Conservation (phyloP, 345 rosid genomes). For the Eucalyptus melliodora region DNA sequence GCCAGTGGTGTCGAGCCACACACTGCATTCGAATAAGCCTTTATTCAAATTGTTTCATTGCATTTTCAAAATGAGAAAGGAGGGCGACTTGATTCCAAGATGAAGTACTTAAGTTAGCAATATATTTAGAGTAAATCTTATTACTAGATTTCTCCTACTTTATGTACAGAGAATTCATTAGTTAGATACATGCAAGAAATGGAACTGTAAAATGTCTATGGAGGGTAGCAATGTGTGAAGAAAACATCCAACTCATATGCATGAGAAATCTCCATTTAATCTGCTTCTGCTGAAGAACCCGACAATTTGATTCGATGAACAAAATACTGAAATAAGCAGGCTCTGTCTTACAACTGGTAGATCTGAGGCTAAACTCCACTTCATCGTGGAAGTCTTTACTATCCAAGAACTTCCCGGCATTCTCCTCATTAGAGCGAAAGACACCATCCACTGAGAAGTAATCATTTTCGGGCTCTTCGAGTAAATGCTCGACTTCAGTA, state of each 20-base stretch:
- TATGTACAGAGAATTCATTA: neutral
- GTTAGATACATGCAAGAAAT: neutral
- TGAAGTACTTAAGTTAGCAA: neutral
- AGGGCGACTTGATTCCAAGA: neutral
- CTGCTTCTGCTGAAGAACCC: neutral
- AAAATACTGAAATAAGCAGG: neutral
- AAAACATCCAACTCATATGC: neutral
- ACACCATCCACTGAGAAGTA: slow-evolving; percentile 35
- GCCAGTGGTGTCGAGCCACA: neutral
- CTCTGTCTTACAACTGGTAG: neutral
- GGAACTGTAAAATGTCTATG: neutral
- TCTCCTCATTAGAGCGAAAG: slow-evolving; percentile 35
- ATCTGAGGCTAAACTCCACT: neutral
- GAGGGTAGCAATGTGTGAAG: neutral
- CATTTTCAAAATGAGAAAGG: neutral
- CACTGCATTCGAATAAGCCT: neutral
- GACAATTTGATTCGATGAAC: neutral
- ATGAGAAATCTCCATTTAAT: neutral
- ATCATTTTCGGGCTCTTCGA: slow-evolving; percentile 40
- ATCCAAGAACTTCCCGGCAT: slow-evolving; percentile 23
- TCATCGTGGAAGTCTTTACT: slow-evolving; percentile 33
- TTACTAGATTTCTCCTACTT: neutral
- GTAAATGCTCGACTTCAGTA: slow-evolving; percentile 20
- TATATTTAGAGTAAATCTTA: neutral
- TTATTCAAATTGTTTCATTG: neutral